A percentile compares a stretch with the other conserved stretches of the same genome.
phyloP scores from a whole-genome alignment of 2,329 filamentous ascomycete genomes.

The Venturia effusa region DNA sequence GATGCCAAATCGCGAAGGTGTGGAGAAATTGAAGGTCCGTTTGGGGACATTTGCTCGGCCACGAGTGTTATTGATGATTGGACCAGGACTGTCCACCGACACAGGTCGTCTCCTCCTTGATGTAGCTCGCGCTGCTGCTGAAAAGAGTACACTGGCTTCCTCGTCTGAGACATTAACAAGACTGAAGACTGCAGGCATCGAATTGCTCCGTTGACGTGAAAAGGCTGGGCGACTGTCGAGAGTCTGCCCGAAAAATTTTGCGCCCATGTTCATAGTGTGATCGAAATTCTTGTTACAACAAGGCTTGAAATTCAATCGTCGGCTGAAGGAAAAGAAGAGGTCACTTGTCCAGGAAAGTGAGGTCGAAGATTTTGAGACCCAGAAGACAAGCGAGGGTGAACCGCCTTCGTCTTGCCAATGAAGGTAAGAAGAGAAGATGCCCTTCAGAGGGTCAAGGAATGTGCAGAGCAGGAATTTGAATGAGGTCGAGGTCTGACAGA shows the following conservation, averaged over 20 bases:
- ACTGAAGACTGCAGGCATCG: constrained; percentile 5
- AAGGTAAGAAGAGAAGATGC: not conserved
- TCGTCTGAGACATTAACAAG: constrained; percentile 2
- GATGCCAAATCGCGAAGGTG: constrained; percentile 10
- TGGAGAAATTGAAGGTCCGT: constrained; percentile 6
- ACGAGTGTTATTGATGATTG: not conserved
- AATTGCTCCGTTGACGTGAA: constrained; percentile 10
- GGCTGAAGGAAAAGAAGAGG: not conserved
- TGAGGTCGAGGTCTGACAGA: not conserved
- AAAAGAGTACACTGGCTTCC: constrained; percentile 10
- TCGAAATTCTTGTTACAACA: not conserved
- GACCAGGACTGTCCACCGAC: constrained; percentile 10
- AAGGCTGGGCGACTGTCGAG: constrained; percentile 1
- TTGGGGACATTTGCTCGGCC: not conserved
- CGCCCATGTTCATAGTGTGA: not conserved
- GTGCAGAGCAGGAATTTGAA: not conserved
- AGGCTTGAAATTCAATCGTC: not conserved
- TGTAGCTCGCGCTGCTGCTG: constrained; percentile 10
- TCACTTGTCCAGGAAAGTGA: not conserved
- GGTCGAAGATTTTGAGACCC: not conserved
- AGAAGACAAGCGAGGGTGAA: not conserved
- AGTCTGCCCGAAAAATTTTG: not conserved
- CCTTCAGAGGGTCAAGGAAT: not conserved
- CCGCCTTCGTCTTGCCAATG: not conserved
- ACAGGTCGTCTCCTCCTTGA: constrained; percentile 7